Conservation (phyloP, 2,329 filamentous ascomycete species). For the Fusarium sp. region DNA sequence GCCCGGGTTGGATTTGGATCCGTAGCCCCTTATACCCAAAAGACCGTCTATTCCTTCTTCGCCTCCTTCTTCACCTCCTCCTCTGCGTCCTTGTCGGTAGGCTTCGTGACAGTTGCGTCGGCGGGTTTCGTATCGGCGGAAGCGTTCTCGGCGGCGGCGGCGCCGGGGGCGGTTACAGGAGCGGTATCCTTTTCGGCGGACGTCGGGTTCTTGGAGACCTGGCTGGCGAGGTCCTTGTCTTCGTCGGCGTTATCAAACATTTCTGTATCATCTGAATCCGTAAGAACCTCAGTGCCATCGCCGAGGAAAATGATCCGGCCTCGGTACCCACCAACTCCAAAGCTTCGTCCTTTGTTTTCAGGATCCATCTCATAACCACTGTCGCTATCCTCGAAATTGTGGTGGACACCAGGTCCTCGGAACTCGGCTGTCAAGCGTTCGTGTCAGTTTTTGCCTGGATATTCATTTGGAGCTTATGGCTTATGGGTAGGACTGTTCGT, state of each 20-base stretch:
- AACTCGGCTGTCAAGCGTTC: constrained; percentile 73
- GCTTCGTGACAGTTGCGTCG: constrained; percentile 36
- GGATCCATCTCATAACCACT: constrained; percentile 81
- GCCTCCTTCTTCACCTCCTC: constrained; percentile 45
- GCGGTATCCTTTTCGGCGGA: constrained; percentile 43
- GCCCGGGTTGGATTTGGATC: constrained; percentile 27
- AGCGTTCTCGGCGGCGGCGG: constrained; percentile 37
- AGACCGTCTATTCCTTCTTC: constrained; percentile 53
- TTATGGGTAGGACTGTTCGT: constrained; percentile 68
- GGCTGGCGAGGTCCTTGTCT: constrained; percentile 85
- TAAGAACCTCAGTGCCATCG: constrained; percentile 92
- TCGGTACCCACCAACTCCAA: constrained; percentile 75
- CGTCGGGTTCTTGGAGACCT: constrained; percentile 73
- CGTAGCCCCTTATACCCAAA: constrained; percentile 36
- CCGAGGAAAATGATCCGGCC: constrained; percentile 94
- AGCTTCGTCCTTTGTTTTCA: constrained; percentile 71
- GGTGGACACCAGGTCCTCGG: constrained; percentile 83
- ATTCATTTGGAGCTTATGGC: constrained; percentile 2
- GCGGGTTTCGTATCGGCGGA: constrained; percentile 43
- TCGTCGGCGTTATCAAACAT: constrained; percentile 92
- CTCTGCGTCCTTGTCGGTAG: constrained; percentile 33
- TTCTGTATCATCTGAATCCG: constrained; percentile 88
- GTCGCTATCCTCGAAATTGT: constrained; percentile 84
- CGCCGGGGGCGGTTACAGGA: constrained; percentile 38
- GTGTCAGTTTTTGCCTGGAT: constrained; percentile 29